Conservation (phyloP, 768 basidiomycete species). For the Lentinula detonsa region DNA sequence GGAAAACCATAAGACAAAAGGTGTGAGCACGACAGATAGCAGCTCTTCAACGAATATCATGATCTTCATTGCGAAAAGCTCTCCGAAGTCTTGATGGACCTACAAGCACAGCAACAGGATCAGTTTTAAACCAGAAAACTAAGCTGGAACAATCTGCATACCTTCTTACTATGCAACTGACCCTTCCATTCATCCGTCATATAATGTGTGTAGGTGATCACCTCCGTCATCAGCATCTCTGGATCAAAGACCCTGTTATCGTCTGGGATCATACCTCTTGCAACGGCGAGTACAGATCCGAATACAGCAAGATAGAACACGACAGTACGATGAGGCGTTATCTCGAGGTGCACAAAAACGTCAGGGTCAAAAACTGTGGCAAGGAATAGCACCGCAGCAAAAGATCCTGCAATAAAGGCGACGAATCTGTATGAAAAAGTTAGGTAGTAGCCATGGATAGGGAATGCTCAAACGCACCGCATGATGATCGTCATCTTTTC, state of each 20-base stretch:
- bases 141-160: constrained; percentile 19
- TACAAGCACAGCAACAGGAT: constrained; percentile 19
- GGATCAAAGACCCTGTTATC: constrained; percentile 93
- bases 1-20: constrained; percentile 91
- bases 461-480: constrained; percentile 52
- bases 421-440: constrained; percentile 59
- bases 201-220: constrained; percentile 92
- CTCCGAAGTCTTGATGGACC: constrained; percentile 89
- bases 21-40: constrained; percentile 86
- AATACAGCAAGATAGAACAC: constrained; percentile 91
- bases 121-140: neutral
- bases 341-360: constrained; percentile 88
- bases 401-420: constrained; percentile 94
- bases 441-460: neutral
- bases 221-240: constrained; percentile 86
- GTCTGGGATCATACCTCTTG: constrained; percentile 93
- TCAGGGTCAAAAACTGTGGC: constrained; percentile 93
- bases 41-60: constrained; percentile 84
- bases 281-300: constrained; percentile 81
- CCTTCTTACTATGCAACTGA: constrained; percentile 83
- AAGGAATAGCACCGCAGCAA: constrained; percentile 90
- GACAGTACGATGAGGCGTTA: constrained; percentile 88
- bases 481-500: constrained; percentile 86
- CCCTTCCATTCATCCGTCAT: constrained; percentile 93
- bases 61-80: constrained; percentile 91